phyloP scores from a whole-genome alignment of 805 yeast genomes.

The Ogataea pilisensis region DNA sequence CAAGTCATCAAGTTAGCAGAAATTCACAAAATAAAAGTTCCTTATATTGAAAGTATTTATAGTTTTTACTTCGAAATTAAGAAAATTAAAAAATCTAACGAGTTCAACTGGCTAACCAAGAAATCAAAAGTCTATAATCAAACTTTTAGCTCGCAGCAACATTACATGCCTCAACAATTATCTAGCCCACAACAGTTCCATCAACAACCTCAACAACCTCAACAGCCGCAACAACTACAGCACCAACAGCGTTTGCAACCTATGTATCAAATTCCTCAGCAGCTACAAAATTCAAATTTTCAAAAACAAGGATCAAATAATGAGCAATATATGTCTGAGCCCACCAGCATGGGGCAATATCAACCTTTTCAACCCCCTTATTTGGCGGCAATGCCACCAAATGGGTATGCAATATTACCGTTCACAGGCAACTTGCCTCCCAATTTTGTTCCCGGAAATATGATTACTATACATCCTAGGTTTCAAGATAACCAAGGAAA shows the following conservation, averaged over 20 bases:
- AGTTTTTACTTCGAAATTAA: slow-evolving; percentile 21
- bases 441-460: not conserved
- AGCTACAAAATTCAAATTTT: too few species aligned
- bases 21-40: slow-evolving; percentile 9
- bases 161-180: too few species aligned
- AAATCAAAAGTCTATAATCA: not conserved
- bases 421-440: not conserved
- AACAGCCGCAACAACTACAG: slow-evolving; percentile 4
- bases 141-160: not conserved
- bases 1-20: slow-evolving; percentile 18
- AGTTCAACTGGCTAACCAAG: slow-evolving; percentile 21
- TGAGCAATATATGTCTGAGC: too few species aligned
- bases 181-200: slow-evolving; percentile 2
- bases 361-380: slow-evolving; percentile 2
- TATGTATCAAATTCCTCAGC: not conserved
- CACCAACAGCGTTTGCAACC: too few species aligned
- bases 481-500: slow-evolving; percentile 11
- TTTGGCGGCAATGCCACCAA: slow-evolving; percentile 1
- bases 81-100: slow-evolving; percentile 7
- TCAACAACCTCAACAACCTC: not conserved
- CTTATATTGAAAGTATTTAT: slow-evolving; percentile 21
- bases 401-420: not conserved
- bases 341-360: too few species aligned
- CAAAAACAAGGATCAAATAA: too few species aligned
- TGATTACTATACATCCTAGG: slow-evolving; percentile 16